phyloP scores from a whole-genome alignment of 2,329 filamentous ascomycete species.

The Aspergillus sp. region DNA sequence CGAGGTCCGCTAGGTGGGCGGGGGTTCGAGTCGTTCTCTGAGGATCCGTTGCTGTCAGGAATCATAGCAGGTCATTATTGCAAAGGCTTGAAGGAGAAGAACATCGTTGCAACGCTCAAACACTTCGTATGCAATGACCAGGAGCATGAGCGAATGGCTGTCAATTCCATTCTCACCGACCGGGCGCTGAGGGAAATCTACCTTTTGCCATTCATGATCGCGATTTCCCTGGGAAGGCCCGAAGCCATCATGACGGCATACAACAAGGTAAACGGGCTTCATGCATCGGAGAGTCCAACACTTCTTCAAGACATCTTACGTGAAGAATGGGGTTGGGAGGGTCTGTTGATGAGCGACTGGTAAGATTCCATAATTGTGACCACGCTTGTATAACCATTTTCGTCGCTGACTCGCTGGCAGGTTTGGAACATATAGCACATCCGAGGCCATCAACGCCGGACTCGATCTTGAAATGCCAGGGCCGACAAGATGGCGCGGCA shows the following conservation, averaged over 20 bases:
- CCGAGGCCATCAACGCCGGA: conserved; percentile 43
- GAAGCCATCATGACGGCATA: conserved; percentile 63
- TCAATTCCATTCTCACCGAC: conserved; percentile 47
- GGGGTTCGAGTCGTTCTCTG: conserved; percentile 83
- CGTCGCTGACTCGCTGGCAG: conserved; percentile 16
- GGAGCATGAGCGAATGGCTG: conserved; percentile 46
- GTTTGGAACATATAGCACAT: conserved; percentile 45
- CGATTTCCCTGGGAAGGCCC: conserved; percentile 56
- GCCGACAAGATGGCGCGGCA: conserved; percentile 39
- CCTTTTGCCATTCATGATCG: conserved; percentile 63
- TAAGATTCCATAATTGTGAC: conserved; percentile 15
- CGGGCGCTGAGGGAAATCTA: conserved; percentile 66
- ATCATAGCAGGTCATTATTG: conserved; percentile 72
- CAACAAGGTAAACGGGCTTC: conserved; percentile 56
- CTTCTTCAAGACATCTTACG: conserved; percentile 45
- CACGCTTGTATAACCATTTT: background rate
- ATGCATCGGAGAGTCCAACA: conserved; percentile 42
- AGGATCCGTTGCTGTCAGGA: conserved; percentile 75
- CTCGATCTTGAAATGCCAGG: conserved; percentile 50
- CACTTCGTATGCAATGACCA: conserved; percentile 54
- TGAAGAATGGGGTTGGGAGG: conserved; percentile 49
- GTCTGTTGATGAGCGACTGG: conserved; percentile 50
- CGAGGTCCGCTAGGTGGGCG: conserved; percentile 76
- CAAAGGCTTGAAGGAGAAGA: conserved; percentile 71
- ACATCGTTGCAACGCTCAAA: conserved; percentile 77